Evolutionary conservation across 164 flowering plant species (phyloP), one percentile per base, ranked within the genome.

Genomic region (Umbilicus rupestris): DNA sequence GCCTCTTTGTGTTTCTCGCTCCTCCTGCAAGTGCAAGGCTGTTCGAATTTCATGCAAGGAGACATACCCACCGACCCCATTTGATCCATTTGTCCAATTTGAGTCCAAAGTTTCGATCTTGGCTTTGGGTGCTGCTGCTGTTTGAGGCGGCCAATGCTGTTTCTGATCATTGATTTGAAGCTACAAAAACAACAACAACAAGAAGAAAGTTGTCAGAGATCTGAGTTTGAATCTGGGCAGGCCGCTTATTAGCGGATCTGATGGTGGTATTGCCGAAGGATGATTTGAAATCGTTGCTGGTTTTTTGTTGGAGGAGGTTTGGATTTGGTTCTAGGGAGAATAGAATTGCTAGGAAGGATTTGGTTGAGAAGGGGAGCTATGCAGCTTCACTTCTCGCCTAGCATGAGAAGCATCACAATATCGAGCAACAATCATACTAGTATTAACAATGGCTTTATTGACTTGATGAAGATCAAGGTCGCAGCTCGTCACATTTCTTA

Each of bases 311-410:
- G 49, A 45, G 7, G 7, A 35, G 37, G 37, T 3, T 35, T 35
- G 37, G 7, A 35, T 35, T 35, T 35, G 37, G 37, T 5, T 35
- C 7, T 3, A 35, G 7, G 49, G 49, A 45, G 17, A 45, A 14
- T 45, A 45, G 20, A 14, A 8, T 22, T 3, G 2, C 5, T 10
- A 5, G 55, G 20, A 7, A 3, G 28, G 55, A 35, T 35, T 41
- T 52, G 59, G 31, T 26, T 52, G 68, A 47, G 73, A 69, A 73
- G 78, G 71, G 70, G 80, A 78, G 71, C 80, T 88, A 94, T 94
- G 99, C 99, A 89, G 96, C 87, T 94, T 82, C 96, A 81, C 77
- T 81, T 94, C 82, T 94, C 99, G 73, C 99, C 96, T 82, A 91
- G 96, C 81, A 91, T 91, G 99, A 94, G 92, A 88, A 94, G 96